Evolutionary conservation across 2,329 filamentous ascomycete genomes (phyloP), one percentile per base, ranked within the genome.

Genomic region (Tolypocladium amazonense): DNA sequence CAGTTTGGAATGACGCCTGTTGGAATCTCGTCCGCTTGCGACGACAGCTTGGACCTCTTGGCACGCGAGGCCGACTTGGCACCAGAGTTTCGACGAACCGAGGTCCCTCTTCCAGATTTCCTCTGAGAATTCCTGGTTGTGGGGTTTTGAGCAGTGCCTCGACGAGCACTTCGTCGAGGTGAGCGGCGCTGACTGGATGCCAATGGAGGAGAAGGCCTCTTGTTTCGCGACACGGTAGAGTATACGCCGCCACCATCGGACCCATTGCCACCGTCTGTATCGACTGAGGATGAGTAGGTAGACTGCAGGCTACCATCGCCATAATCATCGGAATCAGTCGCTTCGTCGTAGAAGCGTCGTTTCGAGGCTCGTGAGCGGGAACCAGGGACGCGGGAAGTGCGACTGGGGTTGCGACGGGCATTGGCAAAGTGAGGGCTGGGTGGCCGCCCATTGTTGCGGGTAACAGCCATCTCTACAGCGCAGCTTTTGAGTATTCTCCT

Each of bases 1-100:
- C 83, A 89, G 45, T 79, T 73, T 18, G 82, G 82, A 56, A 83
- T 79, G 66, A 60, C 27, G 3, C 62, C 64, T 15, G 62, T 53
- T 35, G 60, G 55, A 20, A 62, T 47, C n/a, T 61, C 56, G 45
- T 58, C 45, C n/a, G 41, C 41, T 25, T 52, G 14, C 14, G 57
- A 14, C 14, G 53, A 30, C n/a, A 61, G 15, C 50, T 60, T 63
- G 25, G 59, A 63, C 38, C 58, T 61, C 39, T 66, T 66, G 47
- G 35, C 38, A 33, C 60, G 62, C 7, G 59, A 47, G 12, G 62
- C 47, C 9, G 55, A 39, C 35, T 64, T 69, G 20, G 30, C 20
- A 9, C 47, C 27, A 23, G n/a, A 37, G 25, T 55, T 33, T 52
- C 37, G 58, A 41, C 18, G 58, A 52, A 7, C 6, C n/a, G 27